These are phyloP conservation scores for Jackrogersella minutella DNA, from an alignment of 495 filamentous ascomycete species.

Conservation along the genomic window DNA sequence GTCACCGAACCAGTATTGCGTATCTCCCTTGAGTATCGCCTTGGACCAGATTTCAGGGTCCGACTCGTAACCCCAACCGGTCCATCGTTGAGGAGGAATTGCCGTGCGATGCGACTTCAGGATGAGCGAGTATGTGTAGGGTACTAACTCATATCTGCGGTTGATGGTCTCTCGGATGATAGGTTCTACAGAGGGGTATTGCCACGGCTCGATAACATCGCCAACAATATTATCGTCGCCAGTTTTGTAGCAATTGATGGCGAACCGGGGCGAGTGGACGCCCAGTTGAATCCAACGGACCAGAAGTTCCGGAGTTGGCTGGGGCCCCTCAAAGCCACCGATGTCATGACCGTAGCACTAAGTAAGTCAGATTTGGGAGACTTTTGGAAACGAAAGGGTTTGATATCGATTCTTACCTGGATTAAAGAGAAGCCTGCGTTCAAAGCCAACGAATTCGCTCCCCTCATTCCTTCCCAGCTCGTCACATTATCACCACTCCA, in stretches of 20 bases:
- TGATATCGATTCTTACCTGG: constrained; percentile 47
- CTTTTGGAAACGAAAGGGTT: background rate
- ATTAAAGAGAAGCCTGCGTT: constrained; percentile 72
- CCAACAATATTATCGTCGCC: constrained; percentile 66
- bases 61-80: constrained; percentile 71
- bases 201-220: constrained; percentile 77
- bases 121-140: constrained; percentile 71
- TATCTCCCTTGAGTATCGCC: constrained; percentile 63
- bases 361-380: constrained; percentile 5
- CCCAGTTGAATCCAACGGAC: constrained; percentile 76
- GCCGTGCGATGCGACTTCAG: constrained; percentile 66
- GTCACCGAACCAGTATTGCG: constrained; percentile 76
- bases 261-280: constrained; percentile 71
- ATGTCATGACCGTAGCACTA: constrained; percentile 76
- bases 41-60: constrained; percentile 69
- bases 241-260: constrained; percentile 80
- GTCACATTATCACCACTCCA: constrained; percentile 75
- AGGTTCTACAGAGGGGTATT: constrained; percentile 70
- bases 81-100: constrained; percentile 70
- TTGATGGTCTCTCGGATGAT: constrained; percentile 68
- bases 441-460: constrained; percentile 69
- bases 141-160: constrained; percentile 72
- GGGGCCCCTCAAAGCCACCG: constrained; percentile 75
- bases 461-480: constrained; percentile 73
- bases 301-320: constrained; percentile 71